These are phyloP conservation scores for Exophiala lecanii-corni DNA, from an alignment of 2,329 filamentous ascomycete genomes.

Conservation along the genomic window DNA sequence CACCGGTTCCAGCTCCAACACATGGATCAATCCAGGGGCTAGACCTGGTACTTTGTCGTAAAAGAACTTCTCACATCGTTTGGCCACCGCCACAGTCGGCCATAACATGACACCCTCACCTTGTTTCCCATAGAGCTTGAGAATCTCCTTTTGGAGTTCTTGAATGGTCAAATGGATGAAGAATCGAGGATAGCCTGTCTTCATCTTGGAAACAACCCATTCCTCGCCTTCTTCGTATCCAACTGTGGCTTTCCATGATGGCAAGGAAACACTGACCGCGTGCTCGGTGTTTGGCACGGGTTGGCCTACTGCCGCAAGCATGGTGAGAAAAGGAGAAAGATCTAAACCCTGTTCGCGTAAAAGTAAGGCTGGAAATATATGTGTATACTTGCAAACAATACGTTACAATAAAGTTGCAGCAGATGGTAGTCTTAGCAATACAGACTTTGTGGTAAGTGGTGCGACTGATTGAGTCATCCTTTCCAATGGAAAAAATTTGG, in stretches of 20 bases:
- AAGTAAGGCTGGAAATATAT: neutral
- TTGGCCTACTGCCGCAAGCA: slow-evolving; percentile 51
- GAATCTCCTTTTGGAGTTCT: slow-evolving; percentile 65
- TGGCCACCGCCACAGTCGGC: slow-evolving; percentile 65
- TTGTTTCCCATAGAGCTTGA: slow-evolving; percentile 56
- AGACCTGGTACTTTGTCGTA: slow-evolving; percentile 53
- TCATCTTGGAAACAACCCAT: slow-evolving; percentile 81
- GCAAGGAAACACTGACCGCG: slow-evolving; percentile 91
- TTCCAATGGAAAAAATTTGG: neutral
- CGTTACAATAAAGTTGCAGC: neutral
- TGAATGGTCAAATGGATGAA: slow-evolving; percentile 84
- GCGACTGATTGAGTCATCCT: neutral
- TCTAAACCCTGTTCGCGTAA: too few species aligned
- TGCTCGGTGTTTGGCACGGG: slow-evolving; percentile 76
- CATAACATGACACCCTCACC: slow-evolving; percentile 70
- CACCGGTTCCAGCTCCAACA: slow-evolving; percentile 62
- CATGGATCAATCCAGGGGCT: slow-evolving; percentile 45
- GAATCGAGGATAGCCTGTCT: slow-evolving; percentile 89
- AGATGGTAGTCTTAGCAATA: neutral
- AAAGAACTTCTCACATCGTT: slow-evolving; percentile 71
- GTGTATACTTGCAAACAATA: neutral
- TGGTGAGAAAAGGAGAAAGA: slow-evolving; percentile 3
- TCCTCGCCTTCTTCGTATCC: slow-evolving; percentile 89
- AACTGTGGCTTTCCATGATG: slow-evolving; percentile 86
- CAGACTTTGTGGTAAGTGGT: neutral